A percentile compares a stretch with the other conserved stretches of the same genome.
phyloP scores from a whole-genome alignment of 495 filamentous ascomycete genomes.

The Hypoxylon cercidicola region DNA sequence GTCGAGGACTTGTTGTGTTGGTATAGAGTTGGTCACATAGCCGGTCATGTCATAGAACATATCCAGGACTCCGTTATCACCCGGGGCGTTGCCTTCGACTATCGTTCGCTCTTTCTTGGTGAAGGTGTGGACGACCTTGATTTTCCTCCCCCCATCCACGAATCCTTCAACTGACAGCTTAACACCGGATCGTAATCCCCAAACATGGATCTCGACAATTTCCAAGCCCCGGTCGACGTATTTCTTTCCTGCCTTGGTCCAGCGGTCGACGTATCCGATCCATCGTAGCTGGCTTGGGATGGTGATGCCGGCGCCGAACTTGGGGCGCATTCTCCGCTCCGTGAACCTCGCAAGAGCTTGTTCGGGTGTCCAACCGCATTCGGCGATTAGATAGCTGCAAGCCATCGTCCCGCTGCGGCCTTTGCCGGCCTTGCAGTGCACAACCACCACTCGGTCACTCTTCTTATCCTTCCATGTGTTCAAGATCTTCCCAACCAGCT shows the following conservation, averaged over 20 bases:
- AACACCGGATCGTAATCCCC: constrained; percentile 88
- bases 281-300: constrained; percentile 92
- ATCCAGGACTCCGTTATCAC: constrained; percentile 58
- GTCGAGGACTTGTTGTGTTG: constrained; percentile 36
- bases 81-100: constrained; percentile 66
- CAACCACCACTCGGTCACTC: constrained; percentile 76
- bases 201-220: constrained; percentile 87
- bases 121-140: constrained; percentile 86
- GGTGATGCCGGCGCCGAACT: constrained; percentile 89
- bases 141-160: constrained; percentile 85
- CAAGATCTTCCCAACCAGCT: constrained; percentile 35
- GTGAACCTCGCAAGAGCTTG: constrained; percentile 87
- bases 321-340: constrained; percentile 84
- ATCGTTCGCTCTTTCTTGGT: constrained; percentile 76
- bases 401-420: constrained; percentile 90
- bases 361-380: constrained; percentile 84
- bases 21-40: constrained; percentile 44
- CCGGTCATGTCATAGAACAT: constrained; percentile 64
- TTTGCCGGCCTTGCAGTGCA: constrained; percentile 98
- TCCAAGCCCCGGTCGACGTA: constrained; percentile 88
- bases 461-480: constrained; percentile 42
- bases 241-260: constrained; percentile 75
- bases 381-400: constrained; percentile 87
- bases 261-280: constrained; percentile 89
- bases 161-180: constrained; percentile 88